These are phyloP conservation scores for Pseudogymnoascus sp. DNA, from an alignment of 2,329 filamentous ascomycete genomes.

Conservation along the genomic window DNA sequence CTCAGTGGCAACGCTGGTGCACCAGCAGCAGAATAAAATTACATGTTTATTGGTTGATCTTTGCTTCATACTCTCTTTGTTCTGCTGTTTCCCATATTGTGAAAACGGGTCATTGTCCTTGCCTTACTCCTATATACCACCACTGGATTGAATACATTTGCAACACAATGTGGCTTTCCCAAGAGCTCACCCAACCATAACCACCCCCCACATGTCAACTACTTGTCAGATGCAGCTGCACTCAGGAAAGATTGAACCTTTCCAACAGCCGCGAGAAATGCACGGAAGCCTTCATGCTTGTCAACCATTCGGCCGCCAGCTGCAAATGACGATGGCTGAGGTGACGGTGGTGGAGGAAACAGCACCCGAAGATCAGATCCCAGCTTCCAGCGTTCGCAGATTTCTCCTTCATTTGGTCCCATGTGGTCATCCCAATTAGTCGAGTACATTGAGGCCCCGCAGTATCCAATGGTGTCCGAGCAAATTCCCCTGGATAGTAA, in stretches of 20 bases:
- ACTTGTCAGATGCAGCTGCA: neutral
- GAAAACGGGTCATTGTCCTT: neutral
- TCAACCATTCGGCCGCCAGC: neutral
- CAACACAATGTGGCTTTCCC: neutral
- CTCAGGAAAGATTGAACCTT: conserved; percentile 14
- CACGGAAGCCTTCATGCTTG: conserved; percentile 16
- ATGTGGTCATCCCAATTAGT: conserved; percentile 19
- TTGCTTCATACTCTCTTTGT: neutral
- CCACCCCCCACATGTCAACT: neutral
- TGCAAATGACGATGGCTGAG: neutral
- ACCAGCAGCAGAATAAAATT: conserved; percentile 23
- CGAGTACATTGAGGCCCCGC: conserved; percentile 25
- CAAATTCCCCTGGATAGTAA: conserved; percentile 24
- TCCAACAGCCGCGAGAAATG: conserved; percentile 18
- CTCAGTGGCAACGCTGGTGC: conserved; percentile 36
- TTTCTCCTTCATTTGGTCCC: conserved; percentile 11
- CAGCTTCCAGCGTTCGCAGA: conserved; percentile 19
- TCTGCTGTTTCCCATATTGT: neutral
- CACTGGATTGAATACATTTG: conserved; percentile 6
- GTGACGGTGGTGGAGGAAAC: conserved; percentile 17
- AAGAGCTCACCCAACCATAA: neutral
- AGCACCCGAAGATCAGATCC: conserved; percentile 17
- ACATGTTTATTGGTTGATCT: conserved; percentile 10
- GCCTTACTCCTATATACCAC: conserved; percentile 7
- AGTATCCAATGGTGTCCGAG: conserved; percentile 14